phyloP scores from a whole-genome alignment of 495 filamentous ascomycete species.

The Neurospora sp. region DNA sequence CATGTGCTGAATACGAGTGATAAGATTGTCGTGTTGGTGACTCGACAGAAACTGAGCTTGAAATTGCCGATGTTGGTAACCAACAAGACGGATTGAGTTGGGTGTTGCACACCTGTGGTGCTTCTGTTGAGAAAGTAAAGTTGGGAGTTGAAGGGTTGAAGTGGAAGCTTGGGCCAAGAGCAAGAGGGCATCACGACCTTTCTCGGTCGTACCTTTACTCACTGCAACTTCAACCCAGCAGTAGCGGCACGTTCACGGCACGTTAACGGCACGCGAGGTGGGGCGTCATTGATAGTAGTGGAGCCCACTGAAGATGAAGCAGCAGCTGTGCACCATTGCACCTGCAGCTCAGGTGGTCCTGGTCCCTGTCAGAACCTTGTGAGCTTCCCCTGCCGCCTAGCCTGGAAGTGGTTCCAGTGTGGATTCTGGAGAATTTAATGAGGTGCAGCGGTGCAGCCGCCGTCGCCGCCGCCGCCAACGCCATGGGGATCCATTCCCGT shows the following conservation, averaged over 20 bases:
- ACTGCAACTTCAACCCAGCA: background rate
- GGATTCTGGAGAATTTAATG: background rate
- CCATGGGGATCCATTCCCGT: background rate
- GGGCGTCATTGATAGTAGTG: background rate
- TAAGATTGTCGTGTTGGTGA: background rate
- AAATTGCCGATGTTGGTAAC: background rate
- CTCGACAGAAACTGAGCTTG: background rate
- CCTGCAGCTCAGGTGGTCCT: background rate
- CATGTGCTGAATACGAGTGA: background rate
- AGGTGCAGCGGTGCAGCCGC: background rate
- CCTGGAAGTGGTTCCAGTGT: background rate
- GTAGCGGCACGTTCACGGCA: background rate
- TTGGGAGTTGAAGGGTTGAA: background rate
- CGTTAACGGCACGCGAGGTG: background rate
- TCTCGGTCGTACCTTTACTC: background rate
- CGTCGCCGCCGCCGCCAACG: background rate
- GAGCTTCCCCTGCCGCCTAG: background rate
- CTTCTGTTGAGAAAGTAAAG: background rate
- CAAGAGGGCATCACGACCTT: background rate
- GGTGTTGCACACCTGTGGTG: background rate
- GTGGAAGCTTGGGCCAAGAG: background rate
- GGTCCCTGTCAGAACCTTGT: background rate
- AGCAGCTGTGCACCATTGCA: background rate
- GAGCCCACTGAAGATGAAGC: background rate
- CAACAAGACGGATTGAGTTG: background rate